Conservation (phyloP, 805 yeast species). For the Priceomyces melissophilus region DNA sequence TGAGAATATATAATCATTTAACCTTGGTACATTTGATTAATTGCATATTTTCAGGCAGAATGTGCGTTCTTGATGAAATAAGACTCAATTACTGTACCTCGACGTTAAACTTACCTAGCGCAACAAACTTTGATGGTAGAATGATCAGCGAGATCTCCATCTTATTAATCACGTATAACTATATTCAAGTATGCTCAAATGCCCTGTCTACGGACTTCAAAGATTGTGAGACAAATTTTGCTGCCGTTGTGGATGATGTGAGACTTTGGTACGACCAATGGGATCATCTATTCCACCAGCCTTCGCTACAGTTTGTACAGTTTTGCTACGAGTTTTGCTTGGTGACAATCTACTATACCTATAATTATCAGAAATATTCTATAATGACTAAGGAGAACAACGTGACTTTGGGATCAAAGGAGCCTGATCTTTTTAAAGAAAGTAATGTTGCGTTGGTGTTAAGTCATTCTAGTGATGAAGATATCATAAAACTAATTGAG, state of each 20-base stretch:
- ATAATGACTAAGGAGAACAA: background rate
- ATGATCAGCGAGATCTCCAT: conserved; percentile 74
- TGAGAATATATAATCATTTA: conserved; percentile 70
- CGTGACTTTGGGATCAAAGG: background rate
- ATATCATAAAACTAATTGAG: conserved; percentile 33
- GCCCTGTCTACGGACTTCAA: conserved; percentile 9
- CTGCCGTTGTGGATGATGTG: conserved; percentile 45
- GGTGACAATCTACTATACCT: conserved; percentile 47
- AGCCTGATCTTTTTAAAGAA: conserved; percentile 13
- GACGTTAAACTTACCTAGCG: conserved; percentile 51
- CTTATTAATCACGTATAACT: conserved; percentile 56
- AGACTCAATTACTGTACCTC: conserved; percentile 58
- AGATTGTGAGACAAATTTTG: conserved; percentile 24
- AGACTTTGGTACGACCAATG: conserved; percentile 63
- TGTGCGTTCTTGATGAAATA: conserved; percentile 57
- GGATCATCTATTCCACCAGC: conserved; percentile 66
- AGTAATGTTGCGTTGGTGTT: conserved; percentile 22
- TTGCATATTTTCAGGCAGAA: conserved; percentile 63
- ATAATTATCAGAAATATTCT: conserved; percentile 19
- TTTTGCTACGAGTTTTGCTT: conserved; percentile 63
- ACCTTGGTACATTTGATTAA: conserved; percentile 64
- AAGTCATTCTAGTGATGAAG: conserved; percentile 19
- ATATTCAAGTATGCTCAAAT: conserved; percentile 40
- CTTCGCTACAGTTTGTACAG: conserved; percentile 71
- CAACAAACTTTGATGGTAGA: conserved; percentile 79